Evolutionary conservation across 352 stramenopile species (phyloP), one percentile per base, ranked within the genome.

Genomic region (Phytophthora pisi): DNA sequence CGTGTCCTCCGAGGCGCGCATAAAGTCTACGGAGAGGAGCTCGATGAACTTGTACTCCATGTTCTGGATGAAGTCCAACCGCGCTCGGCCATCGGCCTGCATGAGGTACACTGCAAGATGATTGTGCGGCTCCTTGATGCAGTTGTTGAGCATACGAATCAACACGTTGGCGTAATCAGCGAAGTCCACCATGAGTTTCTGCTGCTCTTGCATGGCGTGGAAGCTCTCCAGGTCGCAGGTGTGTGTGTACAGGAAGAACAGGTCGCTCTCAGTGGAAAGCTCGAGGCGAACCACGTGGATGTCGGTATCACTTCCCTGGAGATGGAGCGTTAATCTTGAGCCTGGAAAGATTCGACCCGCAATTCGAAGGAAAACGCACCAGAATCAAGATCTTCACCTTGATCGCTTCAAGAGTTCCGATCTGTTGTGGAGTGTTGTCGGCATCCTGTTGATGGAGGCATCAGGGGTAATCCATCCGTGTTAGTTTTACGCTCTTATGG

Each of bases 41-140:
- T 98, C 95, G 31, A 98, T 91, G 70, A 98, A 98, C 60, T 98
- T 98, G 87, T 98, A 98, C 78, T 98, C 91, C 94, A 98, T 98
- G 67, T 98, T 98, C 76, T 97, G 91, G 63, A 98, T 98, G 62
- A 98, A 97, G 59, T 98, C 94, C 9, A 98, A 78, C 2, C 93
- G 84, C 16, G 91, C 91, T 51, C 90, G 88, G n/a, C 89, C 88
- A 52, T 98, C 93, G 1, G 86, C 84, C 55, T 97, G 86, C 89
- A 98, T 97, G 26, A 98, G 75, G 61, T 98, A 98, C 16, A 98
- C 91, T 24, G 93, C 92, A 46, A 98, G 70, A 66, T 98, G 91
- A 68, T 92, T 97, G 72, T 98, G 90, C 2, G 94, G 93, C 68
- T 98, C 93, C 62, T 97, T 96, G 72, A 98, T 98, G 73, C 93